Base-by-base conservation (phyloP, 1,139 yeast species). In the Saccharomyces hybrid region DNA sequence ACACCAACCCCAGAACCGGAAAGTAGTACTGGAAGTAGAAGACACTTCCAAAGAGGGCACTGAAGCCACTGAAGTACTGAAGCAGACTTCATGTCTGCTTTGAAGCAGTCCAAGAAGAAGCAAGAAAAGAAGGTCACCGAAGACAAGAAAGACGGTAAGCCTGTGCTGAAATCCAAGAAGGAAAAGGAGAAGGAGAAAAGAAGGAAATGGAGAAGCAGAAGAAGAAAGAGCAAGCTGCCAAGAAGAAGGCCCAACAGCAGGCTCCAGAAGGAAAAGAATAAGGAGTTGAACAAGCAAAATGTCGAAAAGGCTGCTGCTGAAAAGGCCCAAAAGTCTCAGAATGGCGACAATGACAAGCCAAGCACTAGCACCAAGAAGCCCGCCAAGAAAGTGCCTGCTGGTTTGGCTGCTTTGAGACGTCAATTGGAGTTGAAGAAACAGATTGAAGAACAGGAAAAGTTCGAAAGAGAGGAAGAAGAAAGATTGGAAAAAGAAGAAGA, bases 161-260 rank as follows among this genome's bases (percentile, higher is more conserved):
- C 95, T 51, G 80, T 83, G 61, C 75, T 91, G 66, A 88, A 93
- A 73, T 83, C 95, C 57, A 95, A 93, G 79, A 95, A 95, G 76
- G 99, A 93, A 71, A 95, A 93, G 78, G 99, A 93, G 74, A 87
- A 83, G 73, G 95, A 93, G 71, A 93, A 91, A 93, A 91, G 86
- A 95, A 93, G 74, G 99, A 93, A 75, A 88, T 88, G 61, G 99
- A 93, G 73, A 95, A 93, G 78, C 89, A 86, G 65, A 81, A 84
- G 73, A 93, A 93, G 86, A 90, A 89, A 76, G 96, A 89, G 64
- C 82, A 83, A 60, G 96, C 97, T 44, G 87, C 86, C 55, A 86
- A 83, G 73, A 91, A 90, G 81, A 91, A 89, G 72, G 87, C 88
- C 29, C 78, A 76, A 59, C 82, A 81, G 72, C 82, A 82, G 68